phyloP scores from a whole-genome alignment of 306 rosid species.

The Glycine soja region DNA sequence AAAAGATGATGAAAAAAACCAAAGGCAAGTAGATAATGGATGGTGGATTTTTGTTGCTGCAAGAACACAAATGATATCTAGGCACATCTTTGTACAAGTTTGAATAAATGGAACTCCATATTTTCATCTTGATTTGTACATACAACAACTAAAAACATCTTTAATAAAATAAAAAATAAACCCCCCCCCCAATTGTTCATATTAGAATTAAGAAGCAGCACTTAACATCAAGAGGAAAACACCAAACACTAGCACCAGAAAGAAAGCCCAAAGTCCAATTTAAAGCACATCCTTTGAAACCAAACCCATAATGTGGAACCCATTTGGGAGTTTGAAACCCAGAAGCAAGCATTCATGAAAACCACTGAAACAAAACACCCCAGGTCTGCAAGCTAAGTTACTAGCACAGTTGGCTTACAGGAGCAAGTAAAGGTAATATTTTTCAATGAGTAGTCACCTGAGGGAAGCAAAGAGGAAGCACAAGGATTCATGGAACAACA shows the following conservation, averaged over 20 bases:
- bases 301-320: slow-evolving; percentile 50
- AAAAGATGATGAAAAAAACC: slow-evolving; percentile 38
- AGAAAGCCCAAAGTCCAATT: slow-evolving; percentile 13
- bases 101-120: not conserved
- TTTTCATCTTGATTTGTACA: too few species aligned
- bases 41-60: slow-evolving; percentile 22
- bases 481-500: slow-evolving; percentile 46
- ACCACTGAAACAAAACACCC: slow-evolving; percentile 40
- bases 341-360: slow-evolving; percentile 38
- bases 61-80: slow-evolving; percentile 3
- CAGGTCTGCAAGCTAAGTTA: slow-evolving; percentile 65
- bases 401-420: not conserved
- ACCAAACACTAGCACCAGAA: not conserved
- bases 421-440: slow-evolving; percentile 25
- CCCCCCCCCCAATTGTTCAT: not conserved
- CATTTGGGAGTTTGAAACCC: slow-evolving; percentile 26
- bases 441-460: slow-evolving; percentile 49
- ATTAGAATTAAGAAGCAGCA: not conserved
- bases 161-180: slow-evolving; percentile 16
- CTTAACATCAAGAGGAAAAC: not conserved
- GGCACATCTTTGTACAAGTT: slow-evolving; percentile 18
- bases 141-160: not conserved
- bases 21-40: not conserved
- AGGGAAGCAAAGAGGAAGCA: slow-evolving; percentile 35
- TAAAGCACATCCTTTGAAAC: slow-evolving; percentile 38